Base-by-base conservation (phyloP, 2,329 filamentous ascomycete genomes). In the Pseudogymnoascus sp. region DNA sequence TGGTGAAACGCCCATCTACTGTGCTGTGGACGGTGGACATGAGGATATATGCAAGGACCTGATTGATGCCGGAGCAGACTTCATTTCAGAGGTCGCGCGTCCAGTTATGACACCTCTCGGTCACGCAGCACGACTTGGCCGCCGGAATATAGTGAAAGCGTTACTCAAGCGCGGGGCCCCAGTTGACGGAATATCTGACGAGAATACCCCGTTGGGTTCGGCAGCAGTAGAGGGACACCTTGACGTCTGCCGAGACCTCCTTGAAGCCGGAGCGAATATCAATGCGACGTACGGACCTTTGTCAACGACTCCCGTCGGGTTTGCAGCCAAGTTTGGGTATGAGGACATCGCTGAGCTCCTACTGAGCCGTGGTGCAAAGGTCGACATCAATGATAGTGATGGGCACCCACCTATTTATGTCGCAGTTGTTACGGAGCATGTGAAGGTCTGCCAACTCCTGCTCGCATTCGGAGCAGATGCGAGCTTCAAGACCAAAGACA, bases 51-150 rank as follows among this genome's bases (percentile, higher is more conserved):
- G 48, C 15, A 6, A 9, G 3, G 29, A 55, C 48, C 4, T 55
- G 48, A 55, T 55, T 13, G 48, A 55, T 55, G 48, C 48, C 12
- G 48, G 48, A 5, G 48, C 48, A 21, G 48, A 55, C 48, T 55
- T 55, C 9, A 55, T 55, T 33, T 55, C 48, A 5, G 48, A 55
- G 29, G 48, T 55, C 48, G 48, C 29, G 6, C 48, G 48, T 4
- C 48, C 48, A 5, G 48, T 55, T 1, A 55, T 55, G 48, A 55
- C 48, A 1, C 48, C 48, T 13, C 48, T 55, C 13, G 48, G 48
- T 1, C 48, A 55, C 4, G 48, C 48, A 13, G 48, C 48, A 21
- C 48, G 48, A 2, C 48, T 33, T 12, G 48, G 48, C 1, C 48
- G 48, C 9, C 4, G 29, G 48, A 33, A 33, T 33, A 35, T 55